phyloP scores from a whole-genome alignment of 2,329 filamentous ascomycete genomes.

The Paraconiothyrium sp. region DNA sequence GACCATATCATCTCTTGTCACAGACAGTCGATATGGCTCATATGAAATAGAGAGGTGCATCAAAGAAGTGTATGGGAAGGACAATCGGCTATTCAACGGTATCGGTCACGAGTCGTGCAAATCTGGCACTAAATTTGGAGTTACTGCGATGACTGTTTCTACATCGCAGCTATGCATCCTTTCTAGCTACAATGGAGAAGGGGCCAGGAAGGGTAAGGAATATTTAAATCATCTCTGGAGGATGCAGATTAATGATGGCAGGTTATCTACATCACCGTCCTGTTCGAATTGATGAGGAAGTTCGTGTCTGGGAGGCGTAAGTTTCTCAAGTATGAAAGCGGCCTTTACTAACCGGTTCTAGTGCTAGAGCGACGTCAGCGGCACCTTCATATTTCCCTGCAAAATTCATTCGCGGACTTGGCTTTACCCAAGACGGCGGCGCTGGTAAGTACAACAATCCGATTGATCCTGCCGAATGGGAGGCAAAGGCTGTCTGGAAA shows the following conservation, averaged over 20 bases:
- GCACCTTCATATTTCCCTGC: constrained; percentile 25
- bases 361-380: constrained; percentile 25
- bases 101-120: constrained; percentile 1
- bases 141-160: constrained; percentile 24
- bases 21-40: neutral
- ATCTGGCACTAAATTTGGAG: constrained; percentile 22
- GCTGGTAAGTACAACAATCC: constrained; percentile 16
- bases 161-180: constrained; percentile 24
- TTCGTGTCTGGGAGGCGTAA: constrained; percentile 22
- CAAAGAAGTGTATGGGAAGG: constrained; percentile 19
- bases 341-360: constrained; percentile 11
- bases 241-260: constrained; percentile 17
- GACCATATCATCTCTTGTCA: neutral
- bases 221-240: neutral
- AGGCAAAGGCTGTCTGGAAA: constrained; percentile 25
- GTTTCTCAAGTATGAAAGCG: neutral
- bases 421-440: constrained; percentile 22
- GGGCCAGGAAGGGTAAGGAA: constrained; percentile 16
- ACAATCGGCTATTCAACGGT: constrained; percentile 21
- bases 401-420: constrained; percentile 26
- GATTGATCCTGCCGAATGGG: constrained; percentile 19
- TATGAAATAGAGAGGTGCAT: constrained; percentile 17
- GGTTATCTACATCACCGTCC: constrained; percentile 24
- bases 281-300: constrained; percentile 17
- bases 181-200: constrained; percentile 27